Conservation (phyloP, 2,329 filamentous ascomycete species). For the Aspergillus sojae region DNA sequence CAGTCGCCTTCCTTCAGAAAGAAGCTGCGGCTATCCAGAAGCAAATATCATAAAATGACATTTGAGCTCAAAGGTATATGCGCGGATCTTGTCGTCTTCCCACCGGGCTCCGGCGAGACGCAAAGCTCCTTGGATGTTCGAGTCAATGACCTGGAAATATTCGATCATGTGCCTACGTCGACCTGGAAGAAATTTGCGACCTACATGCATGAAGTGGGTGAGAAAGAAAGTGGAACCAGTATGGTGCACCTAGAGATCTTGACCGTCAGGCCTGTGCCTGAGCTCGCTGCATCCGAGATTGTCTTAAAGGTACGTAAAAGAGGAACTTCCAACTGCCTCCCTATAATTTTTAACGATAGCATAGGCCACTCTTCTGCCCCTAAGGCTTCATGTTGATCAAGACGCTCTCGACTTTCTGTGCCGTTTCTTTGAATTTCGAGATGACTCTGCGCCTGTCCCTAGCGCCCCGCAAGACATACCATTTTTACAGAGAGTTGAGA, state of each 20-base stretch:
- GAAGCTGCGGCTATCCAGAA: slow-evolving; percentile 75
- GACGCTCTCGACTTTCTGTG: slow-evolving; percentile 97
- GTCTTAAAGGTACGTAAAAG: slow-evolving; percentile 65
- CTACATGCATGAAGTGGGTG: slow-evolving; percentile 84
- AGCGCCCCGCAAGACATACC: slow-evolving; percentile 70
- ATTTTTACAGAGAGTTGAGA: slow-evolving; percentile 87
- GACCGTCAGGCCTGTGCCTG: slow-evolving; percentile 81
- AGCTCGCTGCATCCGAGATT: slow-evolving; percentile 85
- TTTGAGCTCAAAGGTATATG: slow-evolving; percentile 88
- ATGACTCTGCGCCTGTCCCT: slow-evolving; percentile 61
- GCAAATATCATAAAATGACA: slow-evolving; percentile 90
- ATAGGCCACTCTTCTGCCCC: slow-evolving; percentile 71
- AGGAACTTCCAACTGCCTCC: not conserved
- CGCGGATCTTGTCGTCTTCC: slow-evolving; percentile 79
- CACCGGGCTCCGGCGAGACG: slow-evolving; percentile 75
- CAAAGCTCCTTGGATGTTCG: slow-evolving; percentile 85
- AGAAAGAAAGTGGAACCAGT: slow-evolving; percentile 79
- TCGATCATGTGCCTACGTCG: slow-evolving; percentile 90
- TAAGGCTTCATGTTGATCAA: slow-evolving; percentile 93
- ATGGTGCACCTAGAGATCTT: slow-evolving; percentile 91
- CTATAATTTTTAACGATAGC: slow-evolving; percentile 17
- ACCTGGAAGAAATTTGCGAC: slow-evolving; percentile 99
- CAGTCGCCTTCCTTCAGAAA: slow-evolving; percentile 49
- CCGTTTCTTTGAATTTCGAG: slow-evolving; percentile 97
- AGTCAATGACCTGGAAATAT: slow-evolving; percentile 81